Percentiles rank a stretch among this genome's conserved stretches.
Evolutionary conservation across 2,329 filamentous ascomycete genomes (phyloP).

Genomic region (Pseudogymnoascus pannorum): DNA sequence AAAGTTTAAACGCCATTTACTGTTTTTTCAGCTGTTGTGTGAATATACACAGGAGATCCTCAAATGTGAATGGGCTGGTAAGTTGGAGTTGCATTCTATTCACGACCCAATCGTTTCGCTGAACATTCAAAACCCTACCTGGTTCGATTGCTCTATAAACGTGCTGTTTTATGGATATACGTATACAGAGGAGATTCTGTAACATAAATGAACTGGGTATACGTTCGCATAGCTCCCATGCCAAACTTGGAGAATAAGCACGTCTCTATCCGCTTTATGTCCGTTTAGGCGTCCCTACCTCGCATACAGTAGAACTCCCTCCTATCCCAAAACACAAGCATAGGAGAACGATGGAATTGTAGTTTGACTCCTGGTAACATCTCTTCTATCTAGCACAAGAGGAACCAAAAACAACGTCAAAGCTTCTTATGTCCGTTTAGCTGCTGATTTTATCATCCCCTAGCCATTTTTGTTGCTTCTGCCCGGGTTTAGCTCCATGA

Average conservation of each 20-base stretch:
- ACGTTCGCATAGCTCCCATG: background rate
- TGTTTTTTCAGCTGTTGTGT: too few relatives aligned
- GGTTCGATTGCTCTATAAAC: too few relatives aligned
- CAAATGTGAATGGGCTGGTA: too few relatives aligned
- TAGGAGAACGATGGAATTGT: background rate
- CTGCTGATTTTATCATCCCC: background rate
- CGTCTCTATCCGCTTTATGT: background rate
- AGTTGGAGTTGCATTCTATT: too few relatives aligned
- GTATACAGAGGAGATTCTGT: too few relatives aligned
- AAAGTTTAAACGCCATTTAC: background rate
- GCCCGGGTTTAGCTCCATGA: background rate
- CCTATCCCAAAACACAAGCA: background rate
- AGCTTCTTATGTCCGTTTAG: background rate
- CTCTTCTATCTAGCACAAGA: background rate
- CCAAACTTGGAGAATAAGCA: background rate
- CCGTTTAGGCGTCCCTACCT: background rate
- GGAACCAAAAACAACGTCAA: background rate
- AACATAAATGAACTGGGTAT: background rate
- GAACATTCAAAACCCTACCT: too few relatives aligned
- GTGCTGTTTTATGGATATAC: too few relatives aligned
- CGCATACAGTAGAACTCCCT: background rate
- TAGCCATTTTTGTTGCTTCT: background rate
- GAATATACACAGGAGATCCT: too few relatives aligned
- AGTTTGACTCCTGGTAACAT: background rate
- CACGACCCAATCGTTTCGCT: too few relatives aligned